Evolutionary conservation across 2,329 filamentous ascomycete genomes (phyloP).

Genomic region (Penicillium sp.): DNA sequence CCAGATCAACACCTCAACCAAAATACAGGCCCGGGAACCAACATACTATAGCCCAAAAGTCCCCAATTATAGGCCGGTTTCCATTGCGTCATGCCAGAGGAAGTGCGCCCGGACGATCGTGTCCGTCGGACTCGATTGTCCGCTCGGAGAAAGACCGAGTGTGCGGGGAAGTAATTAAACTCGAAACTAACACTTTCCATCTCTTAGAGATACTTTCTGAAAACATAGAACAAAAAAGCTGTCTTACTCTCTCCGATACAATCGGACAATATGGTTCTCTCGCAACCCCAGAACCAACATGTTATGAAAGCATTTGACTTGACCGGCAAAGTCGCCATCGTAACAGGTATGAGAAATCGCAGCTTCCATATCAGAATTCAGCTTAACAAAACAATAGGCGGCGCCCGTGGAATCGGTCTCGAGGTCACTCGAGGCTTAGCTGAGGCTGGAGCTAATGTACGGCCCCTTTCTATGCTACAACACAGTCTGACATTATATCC

Average conservation of each 20-base stretch:
- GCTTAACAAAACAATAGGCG: slow-evolving; percentile 20
- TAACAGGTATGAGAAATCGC: slow-evolving; percentile 21
- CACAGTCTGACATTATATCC: neutral
- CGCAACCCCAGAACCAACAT: slow-evolving; percentile 25
- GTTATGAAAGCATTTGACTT: slow-evolving; percentile 31
- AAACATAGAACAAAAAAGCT: no score
- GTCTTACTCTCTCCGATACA: no score
- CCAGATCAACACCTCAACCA: no score
- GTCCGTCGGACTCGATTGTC: no score
- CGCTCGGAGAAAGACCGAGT: no score
- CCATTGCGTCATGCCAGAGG: neutral
- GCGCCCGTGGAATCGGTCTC: slow-evolving; percentile 38
- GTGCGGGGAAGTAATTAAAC: no score
- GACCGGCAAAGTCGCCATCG: slow-evolving; percentile 23
- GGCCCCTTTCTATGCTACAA: neutral
- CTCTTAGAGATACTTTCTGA: no score
- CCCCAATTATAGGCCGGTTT: no score
- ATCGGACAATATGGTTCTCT: slow-evolving; percentile 8
- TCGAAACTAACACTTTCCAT: no score
- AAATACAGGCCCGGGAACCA: no score
- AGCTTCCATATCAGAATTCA: neutral
- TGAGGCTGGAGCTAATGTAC: slow-evolving; percentile 40
- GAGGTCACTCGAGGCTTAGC: slow-evolving; percentile 43
- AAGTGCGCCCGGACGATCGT: neutral
- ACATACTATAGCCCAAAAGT: no score